Evolutionary conservation across 495 filamentous ascomycete genomes (phyloP), one percentile per base, ranked within the genome.

Genomic region (Penicillium egyptiacum): DNA sequence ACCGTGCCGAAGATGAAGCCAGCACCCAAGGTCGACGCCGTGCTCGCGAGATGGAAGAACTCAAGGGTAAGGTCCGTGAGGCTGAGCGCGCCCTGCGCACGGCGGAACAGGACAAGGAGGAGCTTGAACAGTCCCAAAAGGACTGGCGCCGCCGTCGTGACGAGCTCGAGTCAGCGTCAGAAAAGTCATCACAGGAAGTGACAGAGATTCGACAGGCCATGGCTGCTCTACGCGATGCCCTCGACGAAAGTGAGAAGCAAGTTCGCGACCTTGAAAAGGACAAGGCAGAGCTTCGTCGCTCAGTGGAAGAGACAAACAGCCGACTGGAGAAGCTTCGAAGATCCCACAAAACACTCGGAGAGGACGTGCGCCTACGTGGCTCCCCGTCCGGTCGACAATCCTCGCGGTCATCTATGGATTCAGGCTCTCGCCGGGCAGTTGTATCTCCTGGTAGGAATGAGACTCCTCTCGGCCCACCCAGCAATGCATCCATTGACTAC

Each of bases 1-100:
- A 98, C 64, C 85, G 91, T 14, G 88, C 90, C 16, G 94, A 98
- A 68, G 93, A 98, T 37, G 91, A 97, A 72, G 84, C 89, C 20
- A 89, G 84, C 60, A 86, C 84, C 1, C 83, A 88, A 46, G 88
- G 87, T 12, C 83, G 95, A 48, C 79, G 87, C 43, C 83, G 87
- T 19, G 84, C 88, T 4, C 80, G 91, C 26, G 94, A 97, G 76
- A 77, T 92, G 28, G 94, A 97, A 70, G 94, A 98, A 51, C 72
- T 97, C 12, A 88, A 87, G 68, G 79, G 76, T 40, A 88, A 84
- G 69, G 78, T 91, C 26, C 83, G 91, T 17, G 93, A 97, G 55
- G 80, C 88, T 1, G 93, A 97, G 72, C 81, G 86, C 10, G 80
- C 81, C n/a, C 75, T 96, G 39, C 83, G 86, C 56, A 81, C 84